A percentile compares a stretch with the other conserved stretches of the same genome.
Evolutionary conservation across 805 yeast species (phyloP).

Genomic region (Ogataea siamensis): DNA sequence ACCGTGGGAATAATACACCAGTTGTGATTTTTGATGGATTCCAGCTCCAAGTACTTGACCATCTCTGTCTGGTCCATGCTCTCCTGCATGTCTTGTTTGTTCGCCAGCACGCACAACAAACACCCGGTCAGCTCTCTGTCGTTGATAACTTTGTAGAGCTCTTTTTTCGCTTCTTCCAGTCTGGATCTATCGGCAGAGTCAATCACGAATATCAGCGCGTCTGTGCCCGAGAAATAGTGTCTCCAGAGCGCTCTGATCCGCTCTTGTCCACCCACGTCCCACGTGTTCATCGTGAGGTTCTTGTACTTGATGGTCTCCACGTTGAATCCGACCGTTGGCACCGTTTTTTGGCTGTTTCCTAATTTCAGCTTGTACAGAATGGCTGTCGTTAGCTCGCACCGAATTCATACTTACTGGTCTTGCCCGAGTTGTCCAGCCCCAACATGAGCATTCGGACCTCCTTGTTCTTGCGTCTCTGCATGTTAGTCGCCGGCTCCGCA

Average conservation of each 20-base stretch:
- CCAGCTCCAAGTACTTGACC: constrained; percentile 67
- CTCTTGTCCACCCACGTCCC: constrained; percentile 96
- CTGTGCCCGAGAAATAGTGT: constrained; percentile 91
- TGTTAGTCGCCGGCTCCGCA: constrained; percentile 1
- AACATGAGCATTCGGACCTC: constrained; percentile 71
- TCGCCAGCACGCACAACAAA: constrained; percentile 79
- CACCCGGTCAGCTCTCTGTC: constrained; percentile 85
- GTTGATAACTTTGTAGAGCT: constrained; percentile 70
- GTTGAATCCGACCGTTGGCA: constrained; percentile 93
- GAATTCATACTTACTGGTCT: constrained; percentile 48
- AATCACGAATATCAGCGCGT: constrained; percentile 86
- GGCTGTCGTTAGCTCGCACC: constrained; percentile 35
- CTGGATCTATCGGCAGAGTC: constrained; percentile 76
- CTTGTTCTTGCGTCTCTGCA: constrained; percentile 21
- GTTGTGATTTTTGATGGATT: constrained; percentile 59
- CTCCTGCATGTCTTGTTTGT: constrained; percentile 75
- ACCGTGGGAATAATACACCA: constrained; percentile 93
- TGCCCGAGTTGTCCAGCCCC: constrained; percentile 92
- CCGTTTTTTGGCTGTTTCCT: constrained; percentile 73
- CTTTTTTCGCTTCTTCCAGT: constrained; percentile 73
- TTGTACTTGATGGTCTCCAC: constrained; percentile 58
- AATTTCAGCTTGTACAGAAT: constrained; percentile 79
- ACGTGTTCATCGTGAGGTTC: constrained; percentile 53
- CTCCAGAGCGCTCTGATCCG: constrained; percentile 92
- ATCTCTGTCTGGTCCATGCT: constrained; percentile 78